Evolutionary conservation across 2,329 filamentous ascomycete genomes (phyloP).

Genomic region (Phialophora expanda): DNA sequence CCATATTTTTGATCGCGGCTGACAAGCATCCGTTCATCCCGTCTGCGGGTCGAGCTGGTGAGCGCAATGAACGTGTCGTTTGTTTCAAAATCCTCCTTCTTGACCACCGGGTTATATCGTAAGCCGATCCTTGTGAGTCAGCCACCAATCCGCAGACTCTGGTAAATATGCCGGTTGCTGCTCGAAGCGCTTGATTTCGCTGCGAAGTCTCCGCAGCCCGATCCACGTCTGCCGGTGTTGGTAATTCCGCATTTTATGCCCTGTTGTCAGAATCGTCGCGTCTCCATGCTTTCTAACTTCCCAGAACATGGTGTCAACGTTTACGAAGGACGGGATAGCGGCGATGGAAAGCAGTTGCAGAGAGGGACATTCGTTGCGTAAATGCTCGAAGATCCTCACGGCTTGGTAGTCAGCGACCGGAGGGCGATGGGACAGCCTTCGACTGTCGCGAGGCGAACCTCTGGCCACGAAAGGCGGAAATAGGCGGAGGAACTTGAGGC

Average conservation of each 20-base stretch:
- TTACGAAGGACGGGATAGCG: slow-evolving; percentile 25
- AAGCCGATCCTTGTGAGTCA: slow-evolving; percentile 23
- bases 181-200: slow-evolving; percentile 37
- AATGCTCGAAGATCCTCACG: slow-evolving; percentile 37
- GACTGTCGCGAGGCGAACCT: slow-evolving; percentile 14
- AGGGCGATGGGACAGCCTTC: slow-evolving; percentile 15
- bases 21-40: neutral
- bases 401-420: slow-evolving; percentile 37
- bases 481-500: slow-evolving; percentile 36
- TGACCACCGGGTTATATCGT: slow-evolving; percentile 2
- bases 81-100: neutral
- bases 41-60: neutral
- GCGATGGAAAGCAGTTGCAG: slow-evolving; percentile 36
- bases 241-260: slow-evolving; percentile 36
- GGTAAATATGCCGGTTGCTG: slow-evolving; percentile 24
- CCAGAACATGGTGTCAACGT: slow-evolving; percentile 39
- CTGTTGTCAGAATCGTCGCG: slow-evolving; percentile 37
- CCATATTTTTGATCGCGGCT: neutral
- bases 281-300: slow-evolving; percentile 31
- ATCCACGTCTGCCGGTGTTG: slow-evolving; percentile 38
- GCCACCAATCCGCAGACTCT: slow-evolving; percentile 28
- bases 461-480: slow-evolving; percentile 37
- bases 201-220: slow-evolving; percentile 35
- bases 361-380: slow-evolving; percentile 31
- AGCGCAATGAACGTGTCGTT: neutral